Conservation (phyloP, 495 filamentous ascomycete genomes). For the Tuber borchii region DNA sequence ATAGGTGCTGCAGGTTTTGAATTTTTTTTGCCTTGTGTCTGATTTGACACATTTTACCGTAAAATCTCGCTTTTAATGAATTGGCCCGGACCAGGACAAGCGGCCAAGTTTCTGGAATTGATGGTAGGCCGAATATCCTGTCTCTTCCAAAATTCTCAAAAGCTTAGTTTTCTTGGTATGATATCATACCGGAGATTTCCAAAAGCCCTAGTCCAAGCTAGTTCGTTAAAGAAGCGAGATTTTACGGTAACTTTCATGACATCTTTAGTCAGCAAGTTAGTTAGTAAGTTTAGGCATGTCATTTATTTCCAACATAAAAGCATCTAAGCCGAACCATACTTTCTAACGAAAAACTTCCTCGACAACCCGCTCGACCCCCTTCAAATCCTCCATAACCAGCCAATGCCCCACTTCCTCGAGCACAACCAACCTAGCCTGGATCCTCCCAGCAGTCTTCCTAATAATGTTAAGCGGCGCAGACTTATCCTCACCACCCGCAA, state of each 20-base stretch:
- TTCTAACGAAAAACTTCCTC: not conserved
- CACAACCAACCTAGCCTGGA: constrained; percentile 38
- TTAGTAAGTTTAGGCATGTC: not conserved
- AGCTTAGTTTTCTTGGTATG: no score
- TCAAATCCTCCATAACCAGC: constrained; percentile 45
- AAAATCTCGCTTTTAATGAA: no score
- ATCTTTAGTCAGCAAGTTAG: not conserved
- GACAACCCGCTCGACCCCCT: not conserved
- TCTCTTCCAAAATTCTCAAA: no score
- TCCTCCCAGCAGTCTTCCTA: constrained; percentile 30
- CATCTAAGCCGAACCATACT: not conserved
- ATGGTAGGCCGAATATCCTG: no score
- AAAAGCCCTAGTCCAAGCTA: no score
- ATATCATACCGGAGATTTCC: no score
- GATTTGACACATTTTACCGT: not conserved
- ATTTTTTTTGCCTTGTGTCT: not conserved
- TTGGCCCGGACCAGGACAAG: no score
- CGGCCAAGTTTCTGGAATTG: no score
- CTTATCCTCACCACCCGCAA: constrained; percentile 49
- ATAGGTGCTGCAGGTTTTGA: not conserved
- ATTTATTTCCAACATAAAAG: not conserved
- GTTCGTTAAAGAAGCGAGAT: no score
- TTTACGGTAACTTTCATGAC: not conserved
- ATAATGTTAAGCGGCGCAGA: constrained; percentile 39
- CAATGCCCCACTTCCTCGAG: constrained; percentile 47